phyloP scores from a whole-genome alignment of 257 asterid genomes.

The Plectranthus barbatus region DNA sequence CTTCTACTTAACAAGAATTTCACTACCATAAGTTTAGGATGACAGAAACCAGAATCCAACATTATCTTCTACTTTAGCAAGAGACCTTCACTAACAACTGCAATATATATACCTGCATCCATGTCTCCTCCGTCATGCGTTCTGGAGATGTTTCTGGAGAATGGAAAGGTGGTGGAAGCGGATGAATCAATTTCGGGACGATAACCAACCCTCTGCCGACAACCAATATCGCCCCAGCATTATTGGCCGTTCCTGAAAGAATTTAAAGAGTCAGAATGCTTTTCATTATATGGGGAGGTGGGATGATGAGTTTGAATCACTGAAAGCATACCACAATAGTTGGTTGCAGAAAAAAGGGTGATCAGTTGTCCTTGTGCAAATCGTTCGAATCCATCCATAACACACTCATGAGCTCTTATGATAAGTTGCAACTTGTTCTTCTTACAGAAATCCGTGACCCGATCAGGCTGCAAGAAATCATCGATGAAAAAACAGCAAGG shows the following conservation, averaged over 20 bases:
- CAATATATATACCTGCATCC: slow-evolving; percentile 99
- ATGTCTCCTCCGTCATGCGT: slow-evolving; percentile 62
- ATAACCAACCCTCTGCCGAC: slow-evolving; percentile 91
- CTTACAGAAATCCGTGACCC: slow-evolving; percentile 94
- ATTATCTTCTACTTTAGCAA: too few relatives aligned
- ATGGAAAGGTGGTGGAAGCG: slow-evolving; percentile 89
- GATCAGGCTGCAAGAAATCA: slow-evolving; percentile 78
- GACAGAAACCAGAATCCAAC: too few relatives aligned
- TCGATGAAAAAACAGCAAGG: not conserved
- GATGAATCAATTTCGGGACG: slow-evolving; percentile 93
- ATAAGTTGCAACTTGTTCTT: slow-evolving; percentile 82
- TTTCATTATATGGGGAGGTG: not conserved
- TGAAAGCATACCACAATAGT: slow-evolving; percentile 79
- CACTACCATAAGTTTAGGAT: not conserved
- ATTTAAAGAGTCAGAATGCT: slow-evolving; percentile 16
- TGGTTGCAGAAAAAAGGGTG: slow-evolving; percentile 97
- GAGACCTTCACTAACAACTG: too few relatives aligned
- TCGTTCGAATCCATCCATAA: slow-evolving; percentile 98
- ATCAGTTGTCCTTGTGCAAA: slow-evolving; percentile 98
- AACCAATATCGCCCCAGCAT: slow-evolving; percentile 96
- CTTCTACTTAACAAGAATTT: slow-evolving; percentile 1
- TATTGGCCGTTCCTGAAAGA: slow-evolving; percentile 84
- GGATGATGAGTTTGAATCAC: not conserved
- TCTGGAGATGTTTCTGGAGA: slow-evolving; percentile 98
- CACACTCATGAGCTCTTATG: slow-evolving; percentile 98